Percentiles rank a stretch among this genome's conserved stretches.
Evolutionary conservation across 805 yeast genomes (phyloP).

Genomic region (Kuraishia borneana): DNA sequence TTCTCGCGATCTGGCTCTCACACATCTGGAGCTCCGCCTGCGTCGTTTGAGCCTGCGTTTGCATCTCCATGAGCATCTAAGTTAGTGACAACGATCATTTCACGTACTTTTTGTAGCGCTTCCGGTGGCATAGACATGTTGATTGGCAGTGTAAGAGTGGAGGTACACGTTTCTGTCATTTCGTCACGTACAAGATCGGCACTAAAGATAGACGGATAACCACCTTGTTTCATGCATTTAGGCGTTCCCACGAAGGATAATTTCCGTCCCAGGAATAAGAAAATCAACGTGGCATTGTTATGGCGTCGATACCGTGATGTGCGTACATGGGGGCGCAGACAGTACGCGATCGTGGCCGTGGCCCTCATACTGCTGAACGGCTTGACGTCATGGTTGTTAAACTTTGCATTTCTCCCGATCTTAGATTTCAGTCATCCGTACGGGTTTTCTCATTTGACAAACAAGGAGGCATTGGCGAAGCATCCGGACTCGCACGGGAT

Average conservation of each 20-base stretch:
- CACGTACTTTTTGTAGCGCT: slow-evolving; percentile 26
- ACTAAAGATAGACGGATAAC: too few relatives aligned
- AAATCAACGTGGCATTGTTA: too few relatives aligned
- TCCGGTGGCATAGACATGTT: slow-evolving; percentile 31
- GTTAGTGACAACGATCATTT: not conserved
- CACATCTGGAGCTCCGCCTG: slow-evolving; percentile 50
- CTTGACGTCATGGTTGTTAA: not conserved
- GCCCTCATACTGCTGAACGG: slow-evolving; percentile 1
- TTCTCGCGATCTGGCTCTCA: slow-evolving; percentile 35
- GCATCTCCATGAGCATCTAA: slow-evolving; percentile 53
- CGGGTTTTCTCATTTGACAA: slow-evolving; percentile 13
- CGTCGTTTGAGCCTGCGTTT: slow-evolving; percentile 46
- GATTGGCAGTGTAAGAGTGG: not conserved
- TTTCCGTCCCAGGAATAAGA: slow-evolving; percentile 2
- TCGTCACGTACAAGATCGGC: too few relatives aligned
- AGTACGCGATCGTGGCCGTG: not conserved
- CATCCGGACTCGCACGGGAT: slow-evolving; percentile 27
- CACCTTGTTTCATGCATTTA: too few relatives aligned
- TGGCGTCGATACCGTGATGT: not conserved
- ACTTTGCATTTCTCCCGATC: slow-evolving; percentile 1
- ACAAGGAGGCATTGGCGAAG: slow-evolving; percentile 10
- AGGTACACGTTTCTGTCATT: too few relatives aligned
- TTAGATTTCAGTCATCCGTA: slow-evolving; percentile 2
- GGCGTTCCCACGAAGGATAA: slow-evolving; percentile 3
- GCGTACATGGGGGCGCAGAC: slow-evolving; percentile 1